Conservation (phyloP, 352 stramenopile species). For the Hyphochytrium catenoides region DNA sequence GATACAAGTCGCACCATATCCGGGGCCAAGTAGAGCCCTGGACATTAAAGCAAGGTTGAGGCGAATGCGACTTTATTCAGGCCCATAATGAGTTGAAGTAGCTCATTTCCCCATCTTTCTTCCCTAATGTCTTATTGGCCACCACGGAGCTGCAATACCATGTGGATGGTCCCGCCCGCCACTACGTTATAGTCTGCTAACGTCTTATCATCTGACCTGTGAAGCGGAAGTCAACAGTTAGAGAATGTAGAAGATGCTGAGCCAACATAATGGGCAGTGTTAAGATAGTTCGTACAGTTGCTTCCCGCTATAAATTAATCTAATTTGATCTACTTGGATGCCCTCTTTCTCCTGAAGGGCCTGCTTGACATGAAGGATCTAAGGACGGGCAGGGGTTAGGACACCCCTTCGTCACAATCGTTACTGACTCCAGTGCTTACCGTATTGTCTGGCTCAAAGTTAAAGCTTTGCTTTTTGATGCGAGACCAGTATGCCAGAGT, state of each 20-base stretch:
- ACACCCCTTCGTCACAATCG: not conserved
- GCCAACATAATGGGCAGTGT: not conserved
- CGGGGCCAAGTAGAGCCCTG: no score
- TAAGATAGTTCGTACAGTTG: constrained; percentile 46
- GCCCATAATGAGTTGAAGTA: no score
- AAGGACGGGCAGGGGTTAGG: not conserved
- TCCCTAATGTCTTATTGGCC: constrained; percentile 51
- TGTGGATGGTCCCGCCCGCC: constrained; percentile 91
- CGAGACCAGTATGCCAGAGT: not conserved
- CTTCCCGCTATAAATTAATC: constrained; percentile 94
- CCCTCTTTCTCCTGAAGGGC: constrained; percentile 95
- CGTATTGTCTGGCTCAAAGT: constrained; percentile 62
- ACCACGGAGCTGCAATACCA: constrained; percentile 92
- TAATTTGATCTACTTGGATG: constrained; percentile 65
- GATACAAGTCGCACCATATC: no score
- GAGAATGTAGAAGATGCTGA: not conserved
- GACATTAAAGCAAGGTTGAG: no score
- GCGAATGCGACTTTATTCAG: no score
- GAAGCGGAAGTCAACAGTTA: constrained; percentile 4
- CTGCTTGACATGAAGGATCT: constrained; percentile 92
- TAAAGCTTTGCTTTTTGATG: constrained; percentile 53
- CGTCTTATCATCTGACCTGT: constrained; percentile 78
- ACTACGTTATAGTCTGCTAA: constrained; percentile 90
- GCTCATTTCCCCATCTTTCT: no score
- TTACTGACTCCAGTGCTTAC: constrained; percentile 9